Evolutionary conservation across 2,329 filamentous ascomycete species (phyloP), one percentile per base, ranked within the genome.

Genomic region (Huntiella savannae): DNA sequence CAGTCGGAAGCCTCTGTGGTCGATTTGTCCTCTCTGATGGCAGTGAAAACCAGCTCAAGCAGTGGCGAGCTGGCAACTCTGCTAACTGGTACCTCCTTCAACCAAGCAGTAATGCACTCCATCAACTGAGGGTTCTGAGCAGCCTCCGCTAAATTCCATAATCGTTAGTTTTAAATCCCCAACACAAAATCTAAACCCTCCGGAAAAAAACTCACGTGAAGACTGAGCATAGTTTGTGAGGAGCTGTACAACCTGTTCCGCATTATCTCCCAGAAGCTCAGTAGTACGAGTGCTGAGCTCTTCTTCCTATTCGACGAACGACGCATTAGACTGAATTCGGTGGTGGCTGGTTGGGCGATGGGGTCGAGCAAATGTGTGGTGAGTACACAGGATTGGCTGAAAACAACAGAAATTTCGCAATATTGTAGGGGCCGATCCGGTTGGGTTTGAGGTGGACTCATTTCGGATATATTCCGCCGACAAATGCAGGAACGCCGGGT

Each of bases 21-120:
- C 6, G 88, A 85, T 37, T 70, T 66, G 33, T 92, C 83, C 49
- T 76, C 71, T 40, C 80, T 72, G 32, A 95, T 64, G 5, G 82
- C 86, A 53, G 77, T 74, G 57, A 95, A 76, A 43, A 95, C 75
- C 45, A 87, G 70, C 53, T 84, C 75, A 54, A 98, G 69, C 11
- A 98, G 69, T 5, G 87, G 81, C 1, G 88, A 95, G 54, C 79
- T 80, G 53, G 93, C 80, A 52, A 98, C 77, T 51, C 82, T 79
- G 52, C 71, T 71, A 41, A 93, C 74, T 0, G 88, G 84, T 5
- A 98, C 84, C 63, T 98, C 91, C 54, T 86, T 77, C 54, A 96
- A 73, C 91, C 91, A 98, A 3, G 91, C 95, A 32, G 86, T 92
- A 55, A 96, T 86, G 60, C 91, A 96, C 56, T 95, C 85, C 60